Base-by-base conservation (phyloP, 371 early-diverging fungal genomes). In the Rhizoclosmatium hyalinum region DNA sequence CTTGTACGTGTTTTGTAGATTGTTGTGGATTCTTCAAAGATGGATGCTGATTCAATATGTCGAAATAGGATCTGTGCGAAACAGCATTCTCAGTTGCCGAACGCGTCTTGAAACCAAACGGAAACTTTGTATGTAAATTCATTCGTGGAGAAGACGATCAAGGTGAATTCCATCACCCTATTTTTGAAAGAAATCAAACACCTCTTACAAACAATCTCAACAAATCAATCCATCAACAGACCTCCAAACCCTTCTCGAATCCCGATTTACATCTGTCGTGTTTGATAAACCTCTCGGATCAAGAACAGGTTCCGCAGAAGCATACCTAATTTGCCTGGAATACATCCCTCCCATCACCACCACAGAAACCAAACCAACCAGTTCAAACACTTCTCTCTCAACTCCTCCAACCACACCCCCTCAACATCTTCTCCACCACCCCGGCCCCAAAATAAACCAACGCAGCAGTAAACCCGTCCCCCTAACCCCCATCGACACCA, bases 71-170 rank as follows among this genome's bases (percentile, higher is more conserved):
- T 61, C 83, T 94, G n/a, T 93, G 93, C 78, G 89, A 90, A 70
- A 84, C 88, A 0, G 91, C 90, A 0, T 76, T 93, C 50, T 68
- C 61, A 0, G 91, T 94, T 74, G 91, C 94, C 0, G 79, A 88
- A 60, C 57, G 55, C 19, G 82, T 90, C 8, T 79, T 94, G 42
- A 78, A 84, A 42, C 79, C 75, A 0, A 90, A 88, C 4, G 95
- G 95, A 3, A 73, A 80, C 47, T 88, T 94, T 79, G 89, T 94
- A 24, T 90, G 92, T 65, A 94, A 94, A 85, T 91, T 90, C 81
- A 71, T 78, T 47, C 76, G 81, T 5, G 80, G 81, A 10, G 79
- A 74, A 8, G 84, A 81, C 3, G 80, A 74, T 73, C 57, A 74
- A 24, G 78, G 75, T 76, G 58, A 65, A 63, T 77, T 42, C 8